These are phyloP conservation scores for Amanita muscaria DNA, from an alignment of 768 basidiomycete genomes.

Conservation along the genomic window DNA sequence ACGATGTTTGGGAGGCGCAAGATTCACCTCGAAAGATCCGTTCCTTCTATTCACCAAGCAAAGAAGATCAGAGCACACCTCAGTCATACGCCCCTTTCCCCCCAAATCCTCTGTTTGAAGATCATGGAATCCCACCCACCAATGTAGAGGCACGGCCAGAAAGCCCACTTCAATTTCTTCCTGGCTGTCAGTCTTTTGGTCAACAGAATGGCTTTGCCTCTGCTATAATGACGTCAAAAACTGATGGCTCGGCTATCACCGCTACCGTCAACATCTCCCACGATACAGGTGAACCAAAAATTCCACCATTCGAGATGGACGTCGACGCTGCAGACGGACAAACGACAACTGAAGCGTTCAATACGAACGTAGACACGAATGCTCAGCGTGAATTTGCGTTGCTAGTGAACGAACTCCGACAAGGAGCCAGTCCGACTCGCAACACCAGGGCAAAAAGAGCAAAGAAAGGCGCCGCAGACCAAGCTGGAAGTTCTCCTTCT, in stretches of 20 bases:
- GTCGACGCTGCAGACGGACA: neutral
- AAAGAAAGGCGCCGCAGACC: slow-evolving; percentile 2
- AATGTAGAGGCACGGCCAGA: too few species aligned
- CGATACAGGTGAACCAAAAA: neutral
- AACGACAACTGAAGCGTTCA: neutral
- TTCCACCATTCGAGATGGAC: neutral
- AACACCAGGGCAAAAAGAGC: neutral
- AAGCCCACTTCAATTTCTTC: too few species aligned
- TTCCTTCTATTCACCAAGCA: slow-evolving; percentile 20
- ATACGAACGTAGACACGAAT: neutral
- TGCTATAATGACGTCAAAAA: neutral
- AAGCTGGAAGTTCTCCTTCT: neutral
- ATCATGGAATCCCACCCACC: too few species aligned
- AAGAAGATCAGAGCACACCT: slow-evolving; percentile 18
- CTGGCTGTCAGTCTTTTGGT: neutral
- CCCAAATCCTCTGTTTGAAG: slow-evolving; percentile 7
- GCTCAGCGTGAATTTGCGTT: neutral
- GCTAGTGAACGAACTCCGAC: neutral
- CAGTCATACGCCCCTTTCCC: slow-evolving; percentile 6
- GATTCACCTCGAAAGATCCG: slow-evolving; percentile 15
- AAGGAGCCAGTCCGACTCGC: neutral
- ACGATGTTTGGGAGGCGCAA: slow-evolving; percentile 36
- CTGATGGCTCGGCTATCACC: neutral
- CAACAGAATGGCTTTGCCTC: neutral
- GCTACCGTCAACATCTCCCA: slow-evolving; percentile 3